These are phyloP conservation scores for Daedalea quercina DNA, from an alignment of 768 basidiomycete genomes.

Conservation along the genomic window DNA sequence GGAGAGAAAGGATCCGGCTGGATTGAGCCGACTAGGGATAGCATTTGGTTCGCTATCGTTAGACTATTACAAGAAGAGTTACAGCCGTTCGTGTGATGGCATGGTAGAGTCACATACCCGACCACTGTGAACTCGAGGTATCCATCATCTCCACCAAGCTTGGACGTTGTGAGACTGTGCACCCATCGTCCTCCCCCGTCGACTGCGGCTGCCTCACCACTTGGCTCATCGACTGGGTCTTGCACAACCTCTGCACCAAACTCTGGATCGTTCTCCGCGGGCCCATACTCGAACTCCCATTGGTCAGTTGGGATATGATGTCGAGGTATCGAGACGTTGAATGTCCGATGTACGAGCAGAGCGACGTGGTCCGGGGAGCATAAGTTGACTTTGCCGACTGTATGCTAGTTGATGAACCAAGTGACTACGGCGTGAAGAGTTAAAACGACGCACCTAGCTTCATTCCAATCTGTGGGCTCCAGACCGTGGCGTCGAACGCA, in stretches of 20 bases:
- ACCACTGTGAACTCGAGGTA: slow-evolving; percentile 80
- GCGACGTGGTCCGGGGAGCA: slow-evolving; percentile 92
- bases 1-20: slow-evolving; percentile 71
- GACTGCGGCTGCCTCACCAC: slow-evolving; percentile 19
- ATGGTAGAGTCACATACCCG: slow-evolving; percentile 48
- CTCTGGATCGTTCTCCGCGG: slow-evolving; percentile 76
- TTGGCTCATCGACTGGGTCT: slow-evolving; percentile 20
- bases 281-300: slow-evolving; percentile 85
- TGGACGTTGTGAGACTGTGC: slow-evolving; percentile 58
- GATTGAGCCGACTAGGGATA: slow-evolving; percentile 81
- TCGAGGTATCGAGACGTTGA: slow-evolving; percentile 92
- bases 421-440: background rate
- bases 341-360: slow-evolving; percentile 82
- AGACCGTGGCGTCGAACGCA: slow-evolving; percentile 77
- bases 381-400: slow-evolving; percentile 82
- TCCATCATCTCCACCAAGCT: slow-evolving; percentile 62
- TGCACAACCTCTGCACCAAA: slow-evolving; percentile 34
- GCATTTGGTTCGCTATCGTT: slow-evolving; percentile 89
- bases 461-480: slow-evolving; percentile 83
- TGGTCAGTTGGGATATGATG: slow-evolving; percentile 78
- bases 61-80: slow-evolving; percentile 42
- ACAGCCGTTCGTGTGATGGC: background rate
- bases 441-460: slow-evolving; percentile 49
- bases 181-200: slow-evolving; percentile 73
- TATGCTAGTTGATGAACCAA: background rate